Conservation (phyloP, 179 eudicot species). For the Actinidia chinensis region DNA sequence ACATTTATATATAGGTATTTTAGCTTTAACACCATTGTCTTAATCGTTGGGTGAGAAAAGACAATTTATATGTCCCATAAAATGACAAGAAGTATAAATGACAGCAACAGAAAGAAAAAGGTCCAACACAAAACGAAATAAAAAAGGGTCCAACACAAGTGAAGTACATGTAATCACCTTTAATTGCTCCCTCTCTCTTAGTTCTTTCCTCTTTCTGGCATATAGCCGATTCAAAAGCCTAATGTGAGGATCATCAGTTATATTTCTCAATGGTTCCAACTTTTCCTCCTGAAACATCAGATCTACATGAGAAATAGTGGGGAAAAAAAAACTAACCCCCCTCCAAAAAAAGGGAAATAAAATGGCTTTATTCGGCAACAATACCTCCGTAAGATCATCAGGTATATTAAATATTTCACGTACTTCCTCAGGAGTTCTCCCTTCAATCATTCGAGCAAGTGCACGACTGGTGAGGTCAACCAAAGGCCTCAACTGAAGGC, state of each 20-base stretch:
- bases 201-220: conserved; percentile 81
- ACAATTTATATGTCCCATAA: not conserved
- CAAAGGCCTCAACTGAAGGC: conserved; percentile 66
- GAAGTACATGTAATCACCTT: conserved; percentile 42
- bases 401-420: conserved; percentile 65
- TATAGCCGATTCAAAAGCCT: conserved; percentile 72
- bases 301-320: conserved; percentile 23
- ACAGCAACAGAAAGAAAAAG: not conserved
- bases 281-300: conserved; percentile 67
- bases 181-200: conserved; percentile 55
- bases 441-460: conserved; percentile 69
- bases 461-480: conserved; percentile 70
- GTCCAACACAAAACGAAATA: not conserved
- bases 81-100: not conserved
- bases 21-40: not conserved
- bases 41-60: not conserved
- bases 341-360: not conserved
- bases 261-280: conserved; percentile 72
- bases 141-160: not conserved
- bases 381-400: conserved; percentile 81
- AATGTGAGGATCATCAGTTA: conserved; percentile 81
- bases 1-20: not conserved
- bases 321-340: not conserved
- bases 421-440: conserved; percentile 71
- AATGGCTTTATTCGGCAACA: conserved; percentile 8